phyloP scores from a whole-genome alignment of 176 grass and related monocot genomes.

The Oryza rufipogon region DNA sequence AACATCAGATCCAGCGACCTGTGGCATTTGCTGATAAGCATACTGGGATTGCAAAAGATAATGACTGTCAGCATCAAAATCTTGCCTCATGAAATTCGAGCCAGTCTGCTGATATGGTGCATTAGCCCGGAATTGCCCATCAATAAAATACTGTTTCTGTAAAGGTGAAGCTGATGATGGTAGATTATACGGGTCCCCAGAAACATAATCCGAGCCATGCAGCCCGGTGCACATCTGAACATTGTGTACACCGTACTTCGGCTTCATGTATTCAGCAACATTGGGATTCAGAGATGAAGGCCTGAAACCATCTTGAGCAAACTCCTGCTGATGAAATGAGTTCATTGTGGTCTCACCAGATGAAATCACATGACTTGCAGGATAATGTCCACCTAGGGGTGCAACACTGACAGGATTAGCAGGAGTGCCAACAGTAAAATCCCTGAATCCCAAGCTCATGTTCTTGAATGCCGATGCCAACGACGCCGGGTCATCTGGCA shows the following conservation, averaged over 20 bases:
- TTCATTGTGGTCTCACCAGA: constrained; percentile 1
- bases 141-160: constrained; percentile 24
- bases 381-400: not conserved
- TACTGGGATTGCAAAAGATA: constrained; percentile 29
- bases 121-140: not conserved
- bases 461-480: constrained; percentile 43
- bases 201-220: constrained; percentile 13
- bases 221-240: constrained; percentile 11
- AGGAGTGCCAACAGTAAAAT: constrained; percentile 3
- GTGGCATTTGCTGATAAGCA: constrained; percentile 40
- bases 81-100: constrained; percentile 32
- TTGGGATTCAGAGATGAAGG: constrained; percentile 25
- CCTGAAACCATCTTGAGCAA: constrained; percentile 15
- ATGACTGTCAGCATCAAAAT: constrained; percentile 41
- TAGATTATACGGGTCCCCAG: not conserved
- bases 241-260: not conserved
- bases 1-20: constrained; percentile 36
- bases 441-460: constrained; percentile 44
- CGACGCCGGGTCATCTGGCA: constrained; percentile 45
- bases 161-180: constrained; percentile 30
- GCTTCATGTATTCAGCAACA: constrained; percentile 31
- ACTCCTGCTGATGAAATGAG: not conserved
- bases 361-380: constrained; percentile 2
- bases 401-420: not conserved
- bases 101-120: constrained; percentile 40